phyloP scores from a whole-genome alignment of 1,139 yeast species.

The Diutina siamensis region DNA sequence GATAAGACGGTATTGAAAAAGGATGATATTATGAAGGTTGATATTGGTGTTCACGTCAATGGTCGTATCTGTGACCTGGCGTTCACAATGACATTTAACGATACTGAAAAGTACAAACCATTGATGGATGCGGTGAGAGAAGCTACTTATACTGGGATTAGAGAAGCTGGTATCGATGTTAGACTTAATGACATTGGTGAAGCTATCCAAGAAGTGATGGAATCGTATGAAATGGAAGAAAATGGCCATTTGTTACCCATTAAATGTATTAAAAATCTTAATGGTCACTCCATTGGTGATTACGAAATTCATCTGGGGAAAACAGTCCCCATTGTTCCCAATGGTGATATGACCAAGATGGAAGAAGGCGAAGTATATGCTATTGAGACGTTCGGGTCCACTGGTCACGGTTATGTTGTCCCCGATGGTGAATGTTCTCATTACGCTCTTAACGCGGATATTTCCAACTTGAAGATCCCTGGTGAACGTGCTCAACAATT shows the following conservation, averaged over 20 bases:
- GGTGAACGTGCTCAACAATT: constrained; percentile 60
- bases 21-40: constrained; percentile 94
- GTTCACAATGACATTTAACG: constrained; percentile 82
- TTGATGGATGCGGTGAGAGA: constrained; percentile 76
- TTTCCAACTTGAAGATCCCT: constrained; percentile 23
- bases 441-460: constrained; percentile 51
- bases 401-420: constrained; percentile 86
- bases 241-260: constrained; percentile 79
- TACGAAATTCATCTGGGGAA: constrained; percentile 88
- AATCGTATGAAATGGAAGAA: constrained; percentile 83
- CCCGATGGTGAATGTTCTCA: constrained; percentile 91
- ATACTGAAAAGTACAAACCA: constrained; percentile 54
- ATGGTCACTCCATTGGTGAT: constrained; percentile 87
- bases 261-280: constrained; percentile 81
- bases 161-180: constrained; percentile 92
- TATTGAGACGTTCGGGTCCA: constrained; percentile 94
- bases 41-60: constrained; percentile 92
- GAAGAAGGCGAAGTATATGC: constrained; percentile 98
- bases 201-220: constrained; percentile 95
- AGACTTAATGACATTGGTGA: constrained; percentile 92
- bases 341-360: constrained; percentile 91
- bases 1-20: constrained; percentile 70
- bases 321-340: constrained; percentile 90
- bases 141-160: constrained; percentile 89
- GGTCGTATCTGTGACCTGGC: constrained; percentile 97